Conservation (phyloP, 2,329 filamentous ascomycete species). For the Aspergillus brasiliensis region DNA sequence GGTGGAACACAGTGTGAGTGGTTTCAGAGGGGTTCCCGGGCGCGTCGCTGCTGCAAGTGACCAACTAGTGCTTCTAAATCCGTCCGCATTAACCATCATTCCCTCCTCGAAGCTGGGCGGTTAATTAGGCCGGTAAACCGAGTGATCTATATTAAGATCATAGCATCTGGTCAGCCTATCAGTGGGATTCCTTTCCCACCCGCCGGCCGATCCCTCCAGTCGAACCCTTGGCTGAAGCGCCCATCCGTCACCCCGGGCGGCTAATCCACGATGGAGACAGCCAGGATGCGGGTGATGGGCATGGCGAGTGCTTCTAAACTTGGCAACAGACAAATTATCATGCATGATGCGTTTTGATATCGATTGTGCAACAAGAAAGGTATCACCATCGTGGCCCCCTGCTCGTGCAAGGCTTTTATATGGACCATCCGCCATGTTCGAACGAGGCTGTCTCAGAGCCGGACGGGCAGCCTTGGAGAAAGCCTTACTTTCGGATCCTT, state of each 20-base stretch:
- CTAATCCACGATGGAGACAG: neutral
- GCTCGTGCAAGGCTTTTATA: constrained; percentile 12
- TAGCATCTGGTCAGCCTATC: neutral
- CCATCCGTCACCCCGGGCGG: neutral
- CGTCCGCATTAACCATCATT: constrained; percentile 5
- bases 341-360: constrained; percentile 2
- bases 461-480: neutral
- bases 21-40: constrained; percentile 5
- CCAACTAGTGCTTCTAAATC: constrained; percentile 13
- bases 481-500: neutral
- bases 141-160: constrained; percentile 1
- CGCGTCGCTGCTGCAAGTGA: constrained; percentile 6
- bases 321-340: constrained; percentile 1
- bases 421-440: neutral
- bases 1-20: neutral
- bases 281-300: neutral
- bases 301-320: constrained; percentile 12
- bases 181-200: neutral
- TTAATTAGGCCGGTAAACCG: neutral
- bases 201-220: neutral
- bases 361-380: constrained; percentile 2
- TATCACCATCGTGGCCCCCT: neutral
- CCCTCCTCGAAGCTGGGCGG: neutral
- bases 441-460: neutral
- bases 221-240: neutral